Base-by-base conservation (phyloP, 345 rosid genomes). In the Fremontodendron californicum region DNA sequence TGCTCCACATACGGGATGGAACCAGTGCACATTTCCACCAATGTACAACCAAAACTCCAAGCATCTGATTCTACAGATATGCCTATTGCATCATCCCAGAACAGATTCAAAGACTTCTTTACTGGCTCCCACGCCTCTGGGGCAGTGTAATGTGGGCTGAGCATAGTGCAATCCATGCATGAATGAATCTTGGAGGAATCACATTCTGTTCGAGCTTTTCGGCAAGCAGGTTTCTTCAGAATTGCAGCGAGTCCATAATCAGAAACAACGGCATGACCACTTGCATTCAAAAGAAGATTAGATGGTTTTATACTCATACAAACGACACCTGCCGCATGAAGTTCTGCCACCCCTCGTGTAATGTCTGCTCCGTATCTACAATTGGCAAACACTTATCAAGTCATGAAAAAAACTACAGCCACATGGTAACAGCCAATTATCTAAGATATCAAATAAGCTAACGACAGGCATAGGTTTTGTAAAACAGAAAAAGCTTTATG, bases 111-210 rank as follows among this genome's bases (percentile, higher is more conserved):
- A 2, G 96, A 84, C 85, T 95, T 95, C 86, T 90, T 96, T 61
- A 90, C 94, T 1, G 99, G 99, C 82, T 91, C 99, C 99, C 98
- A 96, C 73, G 93, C 98, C 90, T 93, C 99, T 51, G 99, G 98
- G 40, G 99, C 96, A 70, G 94, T 89, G 82, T 96, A 91, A 71
- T 93, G 93, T 48, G 98, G 98, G 80, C 93, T 91, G 60, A 91
- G 92, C 85, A 91, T 90, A 63, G 88, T 84, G 81, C 97, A 92
- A 81, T 96, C 99, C 89, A 92, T 86, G 74, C 94, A 95, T 33
- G 90, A 91, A 86, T 91, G 91, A 68, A 83, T 68, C 80, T 87
- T 89, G 11, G 86, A 86, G 58, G 93, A 87, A 77, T 93, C 99
- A 77, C 82, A 82, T 77, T 89, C 94, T 49, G 84, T 27, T 61